Evolutionary conservation across 495 filamentous ascomycete species (phyloP), one percentile per base, ranked within the genome.

Genomic region (Lophium mytilinum): DNA sequence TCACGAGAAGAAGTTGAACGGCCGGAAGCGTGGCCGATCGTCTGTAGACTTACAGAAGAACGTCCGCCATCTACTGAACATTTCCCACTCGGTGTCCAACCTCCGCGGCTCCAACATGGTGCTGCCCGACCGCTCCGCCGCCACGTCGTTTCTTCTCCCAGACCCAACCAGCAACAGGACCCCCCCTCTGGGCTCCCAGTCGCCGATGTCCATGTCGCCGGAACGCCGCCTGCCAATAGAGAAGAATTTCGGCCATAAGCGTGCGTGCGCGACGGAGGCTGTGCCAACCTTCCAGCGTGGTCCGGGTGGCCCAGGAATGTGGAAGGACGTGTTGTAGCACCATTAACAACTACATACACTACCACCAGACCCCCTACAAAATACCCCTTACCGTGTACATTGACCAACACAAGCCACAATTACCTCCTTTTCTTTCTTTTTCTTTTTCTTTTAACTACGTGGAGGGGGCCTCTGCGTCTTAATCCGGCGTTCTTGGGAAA

Each of bases 21-120:
- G 67, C 60, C 74, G 71, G 65, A 94, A 94, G 70, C 85, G 89
- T 50, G 82, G 81, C 62, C 79, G 88, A 37, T 79, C 87, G 4
- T 89, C 86, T 15, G 80, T 85, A 52, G 87, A 90, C 57, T 68
- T 75, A 8, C 88, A 93, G 68, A 81, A 83, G 48, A 83, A 88
- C 57, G 86, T 93, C 41, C 86, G 87, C 55, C 78, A 84, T 48
- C 71, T 83, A 64, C 71, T 85, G 15, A 58, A 63, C 12, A 46
- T 17, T 21, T 62, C 59, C 14, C 58, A 52, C 41, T 64, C 61
- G 10, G 50, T 57, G 17, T 57, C 59, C 37, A 58, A 53, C 53
- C 56, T 58, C 42, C 55, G 58, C n/a, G 52, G 46, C 12, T 36
- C 10, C 12, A 15, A 9, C 43, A 63, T 56, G n/a, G 46, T 66